Evolutionary conservation across 192 early-diverging fungal species (phyloP), one percentile per base, ranked within the genome.

Genomic region (Coemansia javaensis): DNA sequence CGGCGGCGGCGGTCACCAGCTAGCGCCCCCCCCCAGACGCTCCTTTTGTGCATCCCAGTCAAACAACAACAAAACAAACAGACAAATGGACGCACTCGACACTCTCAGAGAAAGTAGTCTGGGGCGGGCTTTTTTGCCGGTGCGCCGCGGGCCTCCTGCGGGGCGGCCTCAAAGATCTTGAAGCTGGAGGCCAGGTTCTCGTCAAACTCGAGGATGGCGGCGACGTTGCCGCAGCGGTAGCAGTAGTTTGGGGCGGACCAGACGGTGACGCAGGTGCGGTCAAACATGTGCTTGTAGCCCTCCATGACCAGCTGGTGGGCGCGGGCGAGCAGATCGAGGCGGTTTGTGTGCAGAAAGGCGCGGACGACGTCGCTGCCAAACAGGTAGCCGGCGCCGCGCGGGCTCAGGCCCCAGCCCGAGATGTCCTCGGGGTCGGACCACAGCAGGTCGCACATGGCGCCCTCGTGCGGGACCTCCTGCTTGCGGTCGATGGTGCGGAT

Each of bases 161-260:
- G 86, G 35, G 93, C 90, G 12, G 93, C 91, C 18, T 94, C 87
- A 62, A 98, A 98, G 37, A 94, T 88, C 67, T 89, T 91, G 57
- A 88, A 98, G 54, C 85, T 87, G 59, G 79, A 85, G 13, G 83
- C 82, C 54, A 98, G 56, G 38, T 94, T 82, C 57, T 94, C 85
- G 52, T 97, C 90, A 34, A 98, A 79, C 71, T 94, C 88, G 31
- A 98, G 69, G 54, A 98, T 98, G 0, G 96, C 92, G 15, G 96
- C 96, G 5, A 99, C 91, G 60, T 99, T 99, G 5, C 94, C 94
- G 59, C 97, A 98, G 80, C 94, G 79, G 56, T 99, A 99, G 63
- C 96, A 99, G 67, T 99, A 99, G 78, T 99, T 99, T 51, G 97
- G 97, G 9, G 97, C 97, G 7, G 87, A 90, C 97, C 97, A 99